A percentile compares a stretch with the other conserved stretches of the same genome.
Conservation (phyloP, 495 filamentous ascomycete species). For the Hypoxylon rickii region DNA sequence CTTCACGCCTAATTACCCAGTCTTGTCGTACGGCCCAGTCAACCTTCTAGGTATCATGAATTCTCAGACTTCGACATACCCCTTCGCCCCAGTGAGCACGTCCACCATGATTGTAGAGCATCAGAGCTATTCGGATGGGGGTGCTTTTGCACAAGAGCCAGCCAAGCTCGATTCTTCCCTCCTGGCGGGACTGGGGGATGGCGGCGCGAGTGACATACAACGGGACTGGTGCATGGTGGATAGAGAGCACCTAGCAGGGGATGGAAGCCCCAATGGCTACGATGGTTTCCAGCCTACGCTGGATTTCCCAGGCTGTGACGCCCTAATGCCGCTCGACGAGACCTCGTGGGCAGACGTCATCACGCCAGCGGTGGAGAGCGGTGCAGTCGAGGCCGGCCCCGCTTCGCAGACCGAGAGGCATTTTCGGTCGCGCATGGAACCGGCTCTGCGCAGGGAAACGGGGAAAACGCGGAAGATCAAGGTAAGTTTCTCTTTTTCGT, state of each 20-base stretch:
- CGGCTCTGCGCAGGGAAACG: constrained; percentile 34
- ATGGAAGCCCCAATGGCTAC: neutral
- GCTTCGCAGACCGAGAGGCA: constrained; percentile 11
- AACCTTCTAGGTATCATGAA: constrained; percentile 1
- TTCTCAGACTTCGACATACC: neutral
- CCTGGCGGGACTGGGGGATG: neutral
- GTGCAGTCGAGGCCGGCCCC: neutral
- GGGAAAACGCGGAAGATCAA: constrained; percentile 43
- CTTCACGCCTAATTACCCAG: no score
- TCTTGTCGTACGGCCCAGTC: no score
- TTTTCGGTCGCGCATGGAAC: constrained; percentile 14
- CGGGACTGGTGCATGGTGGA: neutral
- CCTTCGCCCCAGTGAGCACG: neutral
- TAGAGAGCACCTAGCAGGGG: neutral
- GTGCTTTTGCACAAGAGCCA: neutral
- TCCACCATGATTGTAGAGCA: constrained; percentile 5
- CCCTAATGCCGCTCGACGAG: no score
- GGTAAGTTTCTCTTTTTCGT: constrained; percentile 3
- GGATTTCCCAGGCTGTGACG: no score
- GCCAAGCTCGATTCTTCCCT: neutral
- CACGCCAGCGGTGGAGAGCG: no score
- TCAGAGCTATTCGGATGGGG: neutral
- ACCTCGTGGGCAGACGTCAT: no score
- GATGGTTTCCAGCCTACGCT: no score
- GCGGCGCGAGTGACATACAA: constrained; percentile 2